Percentiles rank a stretch among this genome's conserved stretches.
Conservation (phyloP, 1,284 basidiomycete species). For the Cryptococcus sp. region DNA sequence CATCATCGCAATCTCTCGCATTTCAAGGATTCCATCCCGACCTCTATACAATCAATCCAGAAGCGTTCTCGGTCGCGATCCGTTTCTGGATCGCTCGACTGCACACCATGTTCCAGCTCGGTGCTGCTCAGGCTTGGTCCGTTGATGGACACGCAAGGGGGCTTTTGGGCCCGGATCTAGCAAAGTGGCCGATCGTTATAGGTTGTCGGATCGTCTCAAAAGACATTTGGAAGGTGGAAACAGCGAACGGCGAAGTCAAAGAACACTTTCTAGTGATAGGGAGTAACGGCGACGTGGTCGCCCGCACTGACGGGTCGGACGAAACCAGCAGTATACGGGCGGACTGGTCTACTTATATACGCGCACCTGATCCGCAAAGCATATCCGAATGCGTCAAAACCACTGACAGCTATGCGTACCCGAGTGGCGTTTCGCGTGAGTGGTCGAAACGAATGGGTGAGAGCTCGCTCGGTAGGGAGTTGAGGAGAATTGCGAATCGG, state of each 20-base stretch:
- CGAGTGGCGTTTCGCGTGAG: constrained; percentile 29
- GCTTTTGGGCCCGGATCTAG: constrained; percentile 29
- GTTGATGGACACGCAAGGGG: constrained; percentile 17
- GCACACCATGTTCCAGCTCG: constrained; percentile 27
- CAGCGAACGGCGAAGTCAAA: background rate
- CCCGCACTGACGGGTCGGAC: too few species aligned
- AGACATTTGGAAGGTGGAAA: constrained; percentile 27
- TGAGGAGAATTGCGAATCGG: constrained; percentile 24
- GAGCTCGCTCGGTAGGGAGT: background rate
- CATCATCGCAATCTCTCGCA: constrained; percentile 7
- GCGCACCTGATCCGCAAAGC: too few species aligned
- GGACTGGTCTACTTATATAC: background rate
- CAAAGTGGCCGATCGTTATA: constrained; percentile 28
- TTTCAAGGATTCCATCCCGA: constrained; percentile 26
- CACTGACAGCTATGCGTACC: constrained; percentile 27
- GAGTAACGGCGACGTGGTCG: constrained; percentile 29
- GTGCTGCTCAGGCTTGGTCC: constrained; percentile 31
- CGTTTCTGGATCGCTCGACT: constrained; percentile 39
- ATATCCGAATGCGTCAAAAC: constrained; percentile 24
- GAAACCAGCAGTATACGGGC: background rate
- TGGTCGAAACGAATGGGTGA: constrained; percentile 17
- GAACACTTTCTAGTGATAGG: constrained; percentile 19
- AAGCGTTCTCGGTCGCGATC: constrained; percentile 26
- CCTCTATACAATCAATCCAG: constrained; percentile 14
- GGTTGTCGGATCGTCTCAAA: constrained; percentile 12